These are phyloP conservation scores for Lachancea meyersii DNA, from an alignment of 805 yeast species.

Conservation along the genomic window DNA sequence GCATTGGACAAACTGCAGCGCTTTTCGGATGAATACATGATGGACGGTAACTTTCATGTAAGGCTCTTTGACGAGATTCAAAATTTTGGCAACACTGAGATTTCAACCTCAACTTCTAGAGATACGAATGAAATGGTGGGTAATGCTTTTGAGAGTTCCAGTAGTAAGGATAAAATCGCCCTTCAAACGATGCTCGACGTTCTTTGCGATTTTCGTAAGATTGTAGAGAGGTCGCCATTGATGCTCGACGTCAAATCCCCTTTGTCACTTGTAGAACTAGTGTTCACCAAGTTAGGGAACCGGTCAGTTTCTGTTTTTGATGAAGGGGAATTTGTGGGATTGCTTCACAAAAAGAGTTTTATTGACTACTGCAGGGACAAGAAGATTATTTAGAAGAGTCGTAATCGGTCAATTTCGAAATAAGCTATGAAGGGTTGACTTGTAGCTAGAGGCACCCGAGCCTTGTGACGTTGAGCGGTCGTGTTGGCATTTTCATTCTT, in stretches of 20 bases:
- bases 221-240: slow-evolving; percentile 43
- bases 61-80: slow-evolving; percentile 2
- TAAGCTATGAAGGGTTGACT: too few relatives aligned
- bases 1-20: slow-evolving; percentile 36
- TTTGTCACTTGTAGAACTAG: slow-evolving; percentile 43
- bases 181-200: slow-evolving; percentile 17
- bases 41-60: slow-evolving; percentile 4
- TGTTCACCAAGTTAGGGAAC: slow-evolving; percentile 48
- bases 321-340: slow-evolving; percentile 44
- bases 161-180: slow-evolving; percentile 2
- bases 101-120: not conserved
- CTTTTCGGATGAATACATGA: slow-evolving; percentile 5
- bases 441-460: too few relatives aligned
- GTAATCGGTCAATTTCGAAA: too few relatives aligned
- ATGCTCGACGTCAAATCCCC: slow-evolving; percentile 44
- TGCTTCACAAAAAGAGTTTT: slow-evolving; percentile 47
- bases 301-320: slow-evolving; percentile 42
- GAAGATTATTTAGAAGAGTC: slow-evolving; percentile 1
- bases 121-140: not conserved
- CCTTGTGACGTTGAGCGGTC: too few relatives aligned
- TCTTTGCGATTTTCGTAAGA: slow-evolving; percentile 37
- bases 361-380: slow-evolving; percentile 37
- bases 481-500: too few relatives aligned
- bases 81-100: not conserved
- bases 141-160: not conserved